Evolutionary conservation across 2,329 filamentous ascomycete species (phyloP), one percentile per base, ranked within the genome.

Genomic region (Niveomyces coronatus): DNA sequence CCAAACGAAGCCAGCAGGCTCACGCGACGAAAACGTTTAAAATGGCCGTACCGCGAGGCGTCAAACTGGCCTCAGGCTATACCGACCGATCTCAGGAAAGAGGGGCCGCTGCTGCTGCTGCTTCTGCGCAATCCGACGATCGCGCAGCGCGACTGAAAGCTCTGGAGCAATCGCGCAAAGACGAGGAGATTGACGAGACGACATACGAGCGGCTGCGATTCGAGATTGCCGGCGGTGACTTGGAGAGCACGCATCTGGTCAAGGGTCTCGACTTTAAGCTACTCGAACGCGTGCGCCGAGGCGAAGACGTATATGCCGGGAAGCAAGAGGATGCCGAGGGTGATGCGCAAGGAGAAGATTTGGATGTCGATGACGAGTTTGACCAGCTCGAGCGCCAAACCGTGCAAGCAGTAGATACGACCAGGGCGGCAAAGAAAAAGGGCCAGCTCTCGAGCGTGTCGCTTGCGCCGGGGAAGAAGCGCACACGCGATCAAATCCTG

Each of bases 241-340:
- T 88, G 16, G 67, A 67, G 11, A 85, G 78, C 49, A 94, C 87
- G 11, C 86, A 94, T 67, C 62, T 95, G 47, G 81, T 96, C 33
- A 96, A 95, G 55, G 91, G 91, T 0, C 62, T 98, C 35, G 91
- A 98, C 60, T 83, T 86, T 55, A 82, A 83, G 56, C 65, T 96
- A 10, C 64, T 88, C 19, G 75, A 83, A 56, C 70, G 79, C 47
- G 70, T 83, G 43, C 71, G 72, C 43, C 71, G 70, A 39, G 84
- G 82, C 28, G 83, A 87, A 55, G 64, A 88, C 57, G 70, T 85
- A 2, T 71, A 67, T 19, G 39, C 40, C 47, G 57, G 52, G n/a
- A 58, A 62, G 7, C 53, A 50, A 8, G 49, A 55, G 20, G 45
- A 52, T 3, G 22, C 13, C 9, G 40, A 49, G 17, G 42, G 48